Base-by-base conservation (phyloP, 148 eudicot species). In the Chenopodium formosanum region DNA sequence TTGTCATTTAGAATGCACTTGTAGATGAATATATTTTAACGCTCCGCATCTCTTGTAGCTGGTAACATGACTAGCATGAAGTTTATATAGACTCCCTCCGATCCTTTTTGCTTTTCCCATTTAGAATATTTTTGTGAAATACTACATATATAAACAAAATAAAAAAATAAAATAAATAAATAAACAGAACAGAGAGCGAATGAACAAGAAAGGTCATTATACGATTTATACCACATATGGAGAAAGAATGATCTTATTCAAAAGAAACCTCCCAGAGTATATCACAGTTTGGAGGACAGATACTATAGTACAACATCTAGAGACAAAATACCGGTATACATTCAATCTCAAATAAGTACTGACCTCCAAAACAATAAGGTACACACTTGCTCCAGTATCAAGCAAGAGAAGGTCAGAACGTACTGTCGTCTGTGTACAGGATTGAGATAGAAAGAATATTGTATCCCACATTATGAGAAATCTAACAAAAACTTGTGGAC, bases 261-360 rank as follows among this genome's bases (percentile, higher is more conserved):
- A 68, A 76, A 52, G 12, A 53, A 66, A 27, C 78, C 81, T 65
- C 81, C 82, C 75, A 9, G 50, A 48, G 69, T 63, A 10, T 77
- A 73, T 47, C 56, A 70, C 46, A 25, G 9, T 77, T 52, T 77
- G 81, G 79, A 56, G 79, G 71, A n/a, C 63, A 37, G 27, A 80
- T 66, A 16, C 50, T 60, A 84, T 65, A 27, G n/a, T 84, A 71
- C 83, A 80, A 70, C 77, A 84, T 76, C 81, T 80, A 69, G 66
- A 27, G 75, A 65, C 67, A 80, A 71, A 63, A 52, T 23, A 70
- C 80, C 53, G 74, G 19, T 48, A 47, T 77, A 74, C 74, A 80
- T 68, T 60, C 77, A 60, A 34, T 37, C 63, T 68, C 69, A 67
- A 40, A 44, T 58, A 56, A 60, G n/a, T 79, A 75, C 44, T 46